phyloP scores from a whole-genome alignment of 176 grass and related monocot genomes.

The Alloteropsis semialata region DNA sequence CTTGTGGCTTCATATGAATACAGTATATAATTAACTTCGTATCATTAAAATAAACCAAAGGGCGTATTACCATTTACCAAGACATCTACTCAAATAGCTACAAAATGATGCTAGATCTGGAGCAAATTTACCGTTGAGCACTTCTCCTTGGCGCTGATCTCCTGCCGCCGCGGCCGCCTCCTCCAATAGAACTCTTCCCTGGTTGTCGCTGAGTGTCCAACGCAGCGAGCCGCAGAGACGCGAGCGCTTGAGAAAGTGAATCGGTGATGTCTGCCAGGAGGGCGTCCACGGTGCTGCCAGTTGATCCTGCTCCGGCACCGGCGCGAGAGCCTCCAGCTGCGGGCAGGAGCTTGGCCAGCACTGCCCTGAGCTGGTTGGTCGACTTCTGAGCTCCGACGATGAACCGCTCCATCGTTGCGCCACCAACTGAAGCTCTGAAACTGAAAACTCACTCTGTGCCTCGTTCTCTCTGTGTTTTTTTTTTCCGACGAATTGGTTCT shows the following conservation, averaged over 20 bases:
- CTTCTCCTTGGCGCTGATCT: neutral
- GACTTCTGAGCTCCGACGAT: constrained; percentile 2
- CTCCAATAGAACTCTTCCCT: neutral
- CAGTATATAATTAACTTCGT: neutral
- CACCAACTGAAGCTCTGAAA: neutral
- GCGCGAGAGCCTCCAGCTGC: neutral
- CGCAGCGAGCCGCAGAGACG: neutral
- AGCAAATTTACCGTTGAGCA: neutral
- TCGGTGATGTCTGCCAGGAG: constrained; percentile 17
- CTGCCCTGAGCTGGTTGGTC: constrained; percentile 17
- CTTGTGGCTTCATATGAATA: neutral
- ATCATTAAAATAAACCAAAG: neutral
- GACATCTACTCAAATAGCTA: neutral
- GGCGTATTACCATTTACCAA: neutral
- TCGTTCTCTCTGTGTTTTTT: no score
- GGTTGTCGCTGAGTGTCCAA: neutral
- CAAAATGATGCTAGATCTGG: no score
- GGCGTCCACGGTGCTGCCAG: neutral
- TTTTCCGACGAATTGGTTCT: no score
- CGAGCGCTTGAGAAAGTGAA: neutral
- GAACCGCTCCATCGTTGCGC: neutral
- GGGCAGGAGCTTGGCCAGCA: neutral
- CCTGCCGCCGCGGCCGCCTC: neutral
- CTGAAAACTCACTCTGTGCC: neutral
- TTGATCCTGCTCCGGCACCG: no score